These are phyloP conservation scores for Cordyceps fumosorosea DNA, from an alignment of 2,329 filamentous ascomycete species.

Conservation along the genomic window DNA sequence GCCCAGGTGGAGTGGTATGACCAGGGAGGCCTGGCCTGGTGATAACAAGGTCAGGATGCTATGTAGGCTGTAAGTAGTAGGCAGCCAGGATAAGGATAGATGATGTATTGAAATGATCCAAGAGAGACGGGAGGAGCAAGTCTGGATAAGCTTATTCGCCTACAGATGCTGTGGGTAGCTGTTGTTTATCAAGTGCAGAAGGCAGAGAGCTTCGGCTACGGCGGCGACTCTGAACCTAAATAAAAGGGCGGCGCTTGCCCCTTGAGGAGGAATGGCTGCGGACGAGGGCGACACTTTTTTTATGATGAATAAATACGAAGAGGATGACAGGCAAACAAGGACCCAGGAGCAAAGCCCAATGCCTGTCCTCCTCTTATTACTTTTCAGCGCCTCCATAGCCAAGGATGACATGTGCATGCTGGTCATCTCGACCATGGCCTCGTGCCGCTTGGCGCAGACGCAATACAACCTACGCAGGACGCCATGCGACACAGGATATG, in stretches of 20 bases:
- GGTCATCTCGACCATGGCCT: slow-evolving; percentile 1
- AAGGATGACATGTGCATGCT: background rate
- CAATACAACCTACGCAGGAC: background rate
- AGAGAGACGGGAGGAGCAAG: background rate
- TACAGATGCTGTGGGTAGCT: background rate
- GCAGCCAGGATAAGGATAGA: background rate
- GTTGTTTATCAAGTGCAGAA: background rate
- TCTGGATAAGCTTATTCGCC: background rate
- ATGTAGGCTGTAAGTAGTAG: background rate
- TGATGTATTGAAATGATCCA: background rate
- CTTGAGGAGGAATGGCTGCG: background rate
- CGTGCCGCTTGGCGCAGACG: slow-evolving; percentile 9
- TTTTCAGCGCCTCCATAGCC: background rate
- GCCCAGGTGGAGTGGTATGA: slow-evolving; percentile 5
- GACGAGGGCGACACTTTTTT: background rate
- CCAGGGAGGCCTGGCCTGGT: slow-evolving; percentile 8
- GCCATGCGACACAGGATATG: background rate
- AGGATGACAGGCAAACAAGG: background rate
- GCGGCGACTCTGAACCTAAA: background rate
- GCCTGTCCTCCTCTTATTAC: background rate
- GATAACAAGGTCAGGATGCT: background rate
- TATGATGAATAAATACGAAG: background rate
- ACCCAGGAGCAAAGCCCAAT: background rate
- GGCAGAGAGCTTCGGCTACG: background rate
- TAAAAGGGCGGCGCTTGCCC: slow-evolving; percentile 8